Evolutionary conservation across 2,329 filamentous ascomycete genomes (phyloP).

Genomic region (Colletotrichum spaethianum): DNA sequence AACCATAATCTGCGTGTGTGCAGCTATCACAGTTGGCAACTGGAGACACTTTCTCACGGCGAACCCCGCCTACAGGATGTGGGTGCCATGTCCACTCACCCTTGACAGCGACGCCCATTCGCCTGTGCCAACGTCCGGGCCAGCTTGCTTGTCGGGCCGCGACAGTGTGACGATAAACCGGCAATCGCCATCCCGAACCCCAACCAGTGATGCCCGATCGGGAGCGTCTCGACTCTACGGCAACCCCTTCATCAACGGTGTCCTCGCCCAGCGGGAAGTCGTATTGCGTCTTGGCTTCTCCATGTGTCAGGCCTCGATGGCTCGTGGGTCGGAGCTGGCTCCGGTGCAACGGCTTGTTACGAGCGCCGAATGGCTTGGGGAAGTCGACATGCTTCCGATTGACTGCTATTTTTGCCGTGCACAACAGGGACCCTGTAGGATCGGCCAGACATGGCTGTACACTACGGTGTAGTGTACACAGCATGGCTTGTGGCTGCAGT

Average conservation of each 20-base stretch:
- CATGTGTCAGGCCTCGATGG: neutral
- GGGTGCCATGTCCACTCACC: neutral
- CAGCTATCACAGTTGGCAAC: neutral
- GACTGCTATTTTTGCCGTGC: neutral
- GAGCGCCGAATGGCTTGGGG: neutral
- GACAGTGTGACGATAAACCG: neutral
- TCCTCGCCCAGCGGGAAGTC: no score
- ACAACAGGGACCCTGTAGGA: neutral
- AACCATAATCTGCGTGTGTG: no score
- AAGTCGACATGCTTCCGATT: neutral
- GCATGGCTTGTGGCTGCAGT: neutral
- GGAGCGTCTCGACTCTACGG: neutral
- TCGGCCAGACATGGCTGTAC: neutral
- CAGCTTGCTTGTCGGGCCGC: neutral
- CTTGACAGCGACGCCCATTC: neutral
- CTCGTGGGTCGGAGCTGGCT: slow-evolving; percentile 14
- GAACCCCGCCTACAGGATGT: neutral
- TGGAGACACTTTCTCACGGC: neutral
- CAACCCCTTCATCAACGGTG: neutral
- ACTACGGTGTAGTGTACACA: no score
- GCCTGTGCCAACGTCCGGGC: neutral
- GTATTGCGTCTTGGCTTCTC: neutral
- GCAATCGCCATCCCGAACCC: neutral
- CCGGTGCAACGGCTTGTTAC: neutral
- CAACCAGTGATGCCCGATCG: neutral